phyloP scores from a whole-genome alignment of 768 basidiomycete genomes.

The Auriscalpium orientale region DNA sequence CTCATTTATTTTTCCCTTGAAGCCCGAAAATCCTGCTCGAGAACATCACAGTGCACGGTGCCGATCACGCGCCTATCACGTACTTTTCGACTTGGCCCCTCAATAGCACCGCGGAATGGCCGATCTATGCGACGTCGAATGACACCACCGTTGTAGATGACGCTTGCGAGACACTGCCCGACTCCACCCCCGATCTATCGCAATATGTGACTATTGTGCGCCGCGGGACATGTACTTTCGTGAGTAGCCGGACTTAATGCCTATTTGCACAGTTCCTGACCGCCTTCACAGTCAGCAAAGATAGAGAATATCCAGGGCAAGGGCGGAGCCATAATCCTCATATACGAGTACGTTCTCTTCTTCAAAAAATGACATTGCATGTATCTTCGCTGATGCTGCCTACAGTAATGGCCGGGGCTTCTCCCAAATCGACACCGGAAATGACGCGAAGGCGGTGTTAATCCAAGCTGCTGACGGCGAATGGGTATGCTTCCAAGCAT shows the following conservation, averaged over 20 bases:
- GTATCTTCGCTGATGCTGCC: neutral
- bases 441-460: conserved; percentile 36
- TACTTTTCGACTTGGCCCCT: conserved; percentile 49
- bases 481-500: conserved; percentile 28
- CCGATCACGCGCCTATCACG: conserved; percentile 39
- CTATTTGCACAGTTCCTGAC: neutral
- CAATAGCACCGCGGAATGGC: conserved; percentile 35
- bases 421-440: conserved; percentile 32
- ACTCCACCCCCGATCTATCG: conserved; percentile 45
- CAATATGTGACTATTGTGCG: conserved; percentile 47
- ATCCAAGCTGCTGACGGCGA: conserved; percentile 50
- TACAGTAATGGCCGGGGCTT: conserved; percentile 44
- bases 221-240: conserved; percentile 51
- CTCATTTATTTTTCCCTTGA: no score
- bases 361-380: neutral
- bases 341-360: conserved; percentile 53
- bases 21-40: conserved; percentile 52
- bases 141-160: conserved; percentile 46
- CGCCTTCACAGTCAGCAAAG: conserved; percentile 35
- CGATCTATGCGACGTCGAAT: conserved; percentile 51
- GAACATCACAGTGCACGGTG: conserved; percentile 44
- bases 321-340: conserved; percentile 39
- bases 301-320: conserved; percentile 45
- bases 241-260: conserved; percentile 18
- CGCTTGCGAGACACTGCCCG: conserved; percentile 52